Conservation (phyloP, 2,329 filamentous ascomycete species). For the Penicillium verrucosum region DNA sequence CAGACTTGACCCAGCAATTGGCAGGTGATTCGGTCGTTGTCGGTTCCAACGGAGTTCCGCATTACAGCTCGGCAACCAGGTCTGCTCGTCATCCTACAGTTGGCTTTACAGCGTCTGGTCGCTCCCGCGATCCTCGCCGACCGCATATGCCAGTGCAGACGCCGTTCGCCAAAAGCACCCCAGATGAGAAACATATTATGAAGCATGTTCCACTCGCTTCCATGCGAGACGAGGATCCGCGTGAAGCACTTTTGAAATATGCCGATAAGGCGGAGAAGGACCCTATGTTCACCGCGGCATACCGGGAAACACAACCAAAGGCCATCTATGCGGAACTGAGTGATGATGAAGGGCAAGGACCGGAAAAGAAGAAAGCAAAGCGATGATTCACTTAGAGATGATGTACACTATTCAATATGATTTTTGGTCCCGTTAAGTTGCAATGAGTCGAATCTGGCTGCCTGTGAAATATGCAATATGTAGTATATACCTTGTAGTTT, state of each 20-base stretch:
- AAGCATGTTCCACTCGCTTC: slow-evolving; percentile 83
- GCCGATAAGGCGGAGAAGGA: slow-evolving; percentile 89
- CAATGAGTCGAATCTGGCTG: too few relatives aligned
- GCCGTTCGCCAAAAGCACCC: slow-evolving; percentile 85
- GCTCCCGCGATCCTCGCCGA: slow-evolving; percentile 72
- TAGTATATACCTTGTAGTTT: neutral
- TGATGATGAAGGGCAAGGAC: slow-evolving; percentile 69
- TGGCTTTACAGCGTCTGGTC: slow-evolving; percentile 74
- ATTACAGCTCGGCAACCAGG: slow-evolving; percentile 65
- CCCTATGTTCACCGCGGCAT: slow-evolving; percentile 90
- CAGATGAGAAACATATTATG: slow-evolving; percentile 84
- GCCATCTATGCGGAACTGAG: slow-evolving; percentile 87
- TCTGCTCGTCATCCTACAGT: slow-evolving; percentile 63
- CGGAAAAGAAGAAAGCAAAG: slow-evolving; percentile 60
- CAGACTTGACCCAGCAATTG: slow-evolving; percentile 75
- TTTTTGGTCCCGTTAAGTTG: neutral
- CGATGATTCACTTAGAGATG: slow-evolving; percentile 22
- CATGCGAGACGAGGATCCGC: slow-evolving; percentile 94
- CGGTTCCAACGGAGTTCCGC: slow-evolving; percentile 67
- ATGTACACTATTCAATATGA: neutral
- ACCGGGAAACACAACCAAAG: slow-evolving; percentile 86
- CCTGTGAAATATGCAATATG: neutral
- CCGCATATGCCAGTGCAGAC: slow-evolving; percentile 83
- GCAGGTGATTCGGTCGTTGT: slow-evolving; percentile 78
- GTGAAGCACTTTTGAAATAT: slow-evolving; percentile 92